Conservation (phyloP, 148 eudicot species). For the Rhododendron vialii region DNA sequence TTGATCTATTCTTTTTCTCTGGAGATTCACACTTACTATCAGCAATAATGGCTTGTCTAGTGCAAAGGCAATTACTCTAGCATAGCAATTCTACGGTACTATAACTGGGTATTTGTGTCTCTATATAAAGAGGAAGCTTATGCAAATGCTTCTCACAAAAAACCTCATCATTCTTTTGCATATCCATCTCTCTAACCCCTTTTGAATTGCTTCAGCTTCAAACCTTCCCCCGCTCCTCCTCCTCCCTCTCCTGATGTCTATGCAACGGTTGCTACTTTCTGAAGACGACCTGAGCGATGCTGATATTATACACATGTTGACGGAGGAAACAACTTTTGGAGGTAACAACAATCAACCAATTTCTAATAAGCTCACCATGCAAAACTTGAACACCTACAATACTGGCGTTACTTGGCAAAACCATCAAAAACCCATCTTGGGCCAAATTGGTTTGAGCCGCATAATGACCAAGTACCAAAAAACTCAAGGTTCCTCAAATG, state of each 20-base stretch:
- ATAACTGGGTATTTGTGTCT: neutral
- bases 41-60: too few relatives aligned
- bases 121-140: neutral
- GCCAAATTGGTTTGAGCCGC: neutral
- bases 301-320: neutral
- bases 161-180: neutral
- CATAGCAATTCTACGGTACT: too few relatives aligned
- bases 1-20: neutral
- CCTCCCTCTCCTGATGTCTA: neutral
- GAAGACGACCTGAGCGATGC: neutral
- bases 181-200: neutral
- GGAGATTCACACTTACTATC: neutral
- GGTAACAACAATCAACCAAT: neutral
- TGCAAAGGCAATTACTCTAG: too few relatives aligned
- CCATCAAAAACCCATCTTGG: neutral
- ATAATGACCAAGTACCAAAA: neutral
- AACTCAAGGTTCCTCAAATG: neutral
- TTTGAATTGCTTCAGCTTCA: neutral
- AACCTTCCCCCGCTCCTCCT: neutral
- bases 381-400: neutral
- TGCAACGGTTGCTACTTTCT: neutral
- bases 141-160: neutral
- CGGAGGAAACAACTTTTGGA: neutral
- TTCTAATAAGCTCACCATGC: neutral
- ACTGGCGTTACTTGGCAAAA: neutral